Evolutionary conservation across 352 stramenopile genomes (phyloP).

Genomic region (Phytopythium vexans): DNA sequence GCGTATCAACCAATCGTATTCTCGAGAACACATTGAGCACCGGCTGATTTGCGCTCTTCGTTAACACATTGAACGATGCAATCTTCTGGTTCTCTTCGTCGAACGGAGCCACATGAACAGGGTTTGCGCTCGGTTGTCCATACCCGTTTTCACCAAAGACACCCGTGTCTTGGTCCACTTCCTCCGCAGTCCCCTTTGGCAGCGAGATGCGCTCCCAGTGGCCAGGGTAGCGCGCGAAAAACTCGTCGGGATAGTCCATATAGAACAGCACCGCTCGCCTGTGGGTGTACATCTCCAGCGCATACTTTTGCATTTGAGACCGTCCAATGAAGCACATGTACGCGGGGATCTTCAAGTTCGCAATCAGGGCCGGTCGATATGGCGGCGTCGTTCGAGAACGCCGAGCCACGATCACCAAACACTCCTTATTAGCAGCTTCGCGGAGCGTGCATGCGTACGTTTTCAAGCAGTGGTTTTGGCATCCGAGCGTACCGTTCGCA

Average conservation of each 20-base stretch:
- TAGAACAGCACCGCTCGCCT: conserved; percentile 30
- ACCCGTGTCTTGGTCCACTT: conserved; percentile 6
- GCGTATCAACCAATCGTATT: conserved; percentile 4
- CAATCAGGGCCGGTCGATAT: conserved; percentile 22
- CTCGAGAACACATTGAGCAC: conserved; percentile 17
- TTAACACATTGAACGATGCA: conserved; percentile 10
- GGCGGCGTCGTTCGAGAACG: conserved; percentile 12
- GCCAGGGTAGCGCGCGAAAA: conserved; percentile 19
- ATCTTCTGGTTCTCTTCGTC: conserved; percentile 1
- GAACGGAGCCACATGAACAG: conserved; percentile 21
- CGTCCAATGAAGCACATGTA: too few relatives aligned
- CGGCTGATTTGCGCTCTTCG: conserved; percentile 16
- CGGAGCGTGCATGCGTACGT: conserved; percentile 28
- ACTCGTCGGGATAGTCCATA: conserved; percentile 42
- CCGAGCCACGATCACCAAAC: conserved; percentile 30
- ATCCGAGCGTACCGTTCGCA: conserved; percentile 26
- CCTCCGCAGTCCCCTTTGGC: conserved; percentile 13
- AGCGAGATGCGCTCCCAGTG: conserved; percentile 34
- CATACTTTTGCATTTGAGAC: conserved; percentile 9
- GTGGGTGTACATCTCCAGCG: conserved; percentile 9
- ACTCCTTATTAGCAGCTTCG: conserved; percentile 22
- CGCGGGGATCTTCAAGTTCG: conserved; percentile 37
- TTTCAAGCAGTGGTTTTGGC: conserved; percentile 33
- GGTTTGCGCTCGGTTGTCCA: conserved; percentile 27
- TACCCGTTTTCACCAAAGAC: conserved; percentile 43